These are phyloP conservation scores for Aciculosporium take DNA, from an alignment of 2,329 filamentous ascomycete genomes.

Conservation along the genomic window DNA sequence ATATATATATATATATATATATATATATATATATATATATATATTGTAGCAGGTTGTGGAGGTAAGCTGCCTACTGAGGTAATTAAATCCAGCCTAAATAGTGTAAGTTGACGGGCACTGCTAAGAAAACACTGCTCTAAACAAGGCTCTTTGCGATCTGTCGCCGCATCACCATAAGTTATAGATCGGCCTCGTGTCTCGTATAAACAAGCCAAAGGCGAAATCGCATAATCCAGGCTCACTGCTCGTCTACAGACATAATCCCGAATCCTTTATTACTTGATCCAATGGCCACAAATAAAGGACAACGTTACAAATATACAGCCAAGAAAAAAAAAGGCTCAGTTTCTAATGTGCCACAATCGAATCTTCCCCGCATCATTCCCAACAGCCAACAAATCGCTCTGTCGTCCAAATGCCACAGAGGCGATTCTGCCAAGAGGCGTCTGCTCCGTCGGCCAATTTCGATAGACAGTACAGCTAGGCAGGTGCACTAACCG, in stretches of 20 bases:
- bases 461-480: conserved; percentile 91
- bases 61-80: too few species aligned
- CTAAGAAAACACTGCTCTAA: too few species aligned
- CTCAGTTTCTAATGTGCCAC: conserved; percentile 69
- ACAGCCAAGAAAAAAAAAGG: not conserved
- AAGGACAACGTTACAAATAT: not conserved
- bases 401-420: conserved; percentile 50
- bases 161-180: not conserved
- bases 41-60: too few species aligned
- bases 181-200: not conserved
- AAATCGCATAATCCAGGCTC: not conserved
- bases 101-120: too few species aligned
- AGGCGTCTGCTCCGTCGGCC: conserved; percentile 84
- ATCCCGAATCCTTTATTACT: not conserved
- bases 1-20: too few species aligned
- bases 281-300: not conserved
- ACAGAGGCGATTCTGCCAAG: conserved; percentile 69
- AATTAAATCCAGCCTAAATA: too few species aligned
- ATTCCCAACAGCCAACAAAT: conserved; percentile 72
- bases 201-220: not conserved
- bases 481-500: conserved; percentile 78
- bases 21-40: too few species aligned
- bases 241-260: not conserved
- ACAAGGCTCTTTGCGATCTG: not conserved
- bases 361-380: conserved; percentile 76